Base-by-base conservation (phyloP, 2,329 filamentous ascomycete species). In the Mariannaea sp. region DNA sequence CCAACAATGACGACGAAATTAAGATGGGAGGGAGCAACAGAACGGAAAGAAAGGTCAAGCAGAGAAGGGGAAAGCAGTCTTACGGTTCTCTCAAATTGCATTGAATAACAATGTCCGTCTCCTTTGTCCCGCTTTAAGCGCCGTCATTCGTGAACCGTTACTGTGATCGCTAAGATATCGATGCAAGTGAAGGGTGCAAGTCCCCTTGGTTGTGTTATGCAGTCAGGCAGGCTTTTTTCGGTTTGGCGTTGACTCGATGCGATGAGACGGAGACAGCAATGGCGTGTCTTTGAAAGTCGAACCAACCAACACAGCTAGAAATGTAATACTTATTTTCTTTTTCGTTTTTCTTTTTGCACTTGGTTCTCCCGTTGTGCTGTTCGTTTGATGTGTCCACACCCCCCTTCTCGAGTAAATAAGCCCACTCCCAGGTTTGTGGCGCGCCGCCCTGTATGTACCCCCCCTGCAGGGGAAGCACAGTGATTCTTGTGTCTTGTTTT, bases 391-490 rank as follows among this genome's bases (percentile, higher is more conserved):
- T 58, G 58, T 44, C 55, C 49, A 36, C 53, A 56, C 59, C 60
- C 58, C n/a, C 61, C 53, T 39, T 30, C 45, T 57, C 58, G 42
- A 32, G 29, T 12, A 54, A 62, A 62, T 65, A 60, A 64, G 61
- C 59, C 57, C 55, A 64, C 57, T 55, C 43, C 13, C 29, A 8
- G 7, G 54, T 33, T 40, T 45, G 47, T 52, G 49, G 30, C 27
- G 49, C 43, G 43, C 43, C 24, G n/a, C 26, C 20, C 46, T 38
- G 33, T 17, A 17, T 22, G 19, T 24, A 7, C 36, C 53, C 53
- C 58, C 61, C 61, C 57, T 62, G 55, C 41, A 55, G 47, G 51
- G 33, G n/a, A n/a, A 57, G 32, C 32, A 48, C 53, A 22, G 36
- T 22, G 36, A 19, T 49, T 49, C 35, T 22, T 48, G 39, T 56